Conservation (phyloP, 208 protist species). For the Trypanosoma lewisi region DNA sequence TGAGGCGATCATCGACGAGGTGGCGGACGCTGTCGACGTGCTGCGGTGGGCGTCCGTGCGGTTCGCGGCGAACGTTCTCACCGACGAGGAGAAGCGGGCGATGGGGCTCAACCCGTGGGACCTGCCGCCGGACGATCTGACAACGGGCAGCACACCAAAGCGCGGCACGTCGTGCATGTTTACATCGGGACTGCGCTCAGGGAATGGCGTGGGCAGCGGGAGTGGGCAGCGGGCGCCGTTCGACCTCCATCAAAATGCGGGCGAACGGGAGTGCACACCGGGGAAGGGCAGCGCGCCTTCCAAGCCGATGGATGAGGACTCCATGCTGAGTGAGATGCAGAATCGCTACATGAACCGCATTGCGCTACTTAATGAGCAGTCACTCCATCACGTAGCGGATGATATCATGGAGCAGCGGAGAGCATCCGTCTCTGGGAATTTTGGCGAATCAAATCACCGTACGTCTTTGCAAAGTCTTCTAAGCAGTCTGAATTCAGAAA, state of each 20-base stretch:
- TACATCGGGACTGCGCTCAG: not conserved
- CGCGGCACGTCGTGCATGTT: not conserved
- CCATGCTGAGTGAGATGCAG: conserved; percentile 44
- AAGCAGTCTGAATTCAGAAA: not conserved
- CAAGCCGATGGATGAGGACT: conserved; percentile 15
- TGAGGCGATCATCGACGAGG: conserved; percentile 46
- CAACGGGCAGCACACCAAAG: not conserved
- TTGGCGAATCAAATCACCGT: not conserved
- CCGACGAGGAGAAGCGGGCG: conserved; percentile 71
- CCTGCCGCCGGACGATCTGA: conserved; percentile 49
- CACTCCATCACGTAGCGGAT: not conserved
- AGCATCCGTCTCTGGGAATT: not conserved
- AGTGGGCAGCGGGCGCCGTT: not conserved
- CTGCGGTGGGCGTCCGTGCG: conserved; percentile 65
- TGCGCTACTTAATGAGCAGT: conserved; percentile 30
- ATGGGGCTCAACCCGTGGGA: conserved; percentile 76
- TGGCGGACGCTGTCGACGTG: conserved; percentile 36
- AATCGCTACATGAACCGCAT: conserved; percentile 46
- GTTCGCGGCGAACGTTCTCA: conserved; percentile 74
- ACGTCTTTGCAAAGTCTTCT: not conserved
- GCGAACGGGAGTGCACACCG: not conserved
- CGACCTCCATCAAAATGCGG: not conserved
- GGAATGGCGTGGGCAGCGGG: not conserved
- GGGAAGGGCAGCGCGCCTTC: conserved; percentile 1
- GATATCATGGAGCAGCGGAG: not conserved